A percentile compares a stretch with the other conserved stretches of the same genome.
Conservation (phyloP, 441 rosid genomes). For the Omphalea diandra region DNA sequence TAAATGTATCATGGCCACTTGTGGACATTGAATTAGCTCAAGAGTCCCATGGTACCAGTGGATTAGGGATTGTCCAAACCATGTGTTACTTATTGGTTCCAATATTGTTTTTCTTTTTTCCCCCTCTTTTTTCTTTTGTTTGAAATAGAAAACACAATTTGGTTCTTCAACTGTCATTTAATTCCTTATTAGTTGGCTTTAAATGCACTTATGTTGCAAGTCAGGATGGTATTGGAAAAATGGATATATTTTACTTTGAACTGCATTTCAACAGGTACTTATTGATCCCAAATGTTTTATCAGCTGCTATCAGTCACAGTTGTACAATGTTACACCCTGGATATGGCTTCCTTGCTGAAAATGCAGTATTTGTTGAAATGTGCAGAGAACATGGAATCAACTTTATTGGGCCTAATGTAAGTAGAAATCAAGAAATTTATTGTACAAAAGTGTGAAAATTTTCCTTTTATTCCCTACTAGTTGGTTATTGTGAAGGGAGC, state of each 20-base stretch:
- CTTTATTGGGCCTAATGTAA: slow-evolving; percentile 95
- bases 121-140: background rate
- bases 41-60: background rate
- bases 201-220: background rate
- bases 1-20: background rate
- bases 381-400: slow-evolving; percentile 92
- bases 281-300: slow-evolving; percentile 80
- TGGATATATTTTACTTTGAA: background rate
- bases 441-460: background rate
- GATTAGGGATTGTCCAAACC: background rate
- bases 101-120: background rate
- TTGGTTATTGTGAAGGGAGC: too few relatives aligned
- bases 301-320: slow-evolving; percentile 86
- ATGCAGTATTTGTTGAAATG: slow-evolving; percentile 93
- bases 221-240: background rate
- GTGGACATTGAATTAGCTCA: background rate
- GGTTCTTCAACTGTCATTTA: background rate
- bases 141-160: background rate
- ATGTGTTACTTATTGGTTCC: background rate
- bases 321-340: slow-evolving; percentile 99
- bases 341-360: slow-evolving; percentile 96
- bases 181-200: background rate
- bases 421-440: slow-evolving; percentile 23
- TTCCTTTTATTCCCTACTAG: too few relatives aligned
- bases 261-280: slow-evolving; percentile 55